A percentile compares a stretch with the other conserved stretches of the same genome.
Conservation (phyloP, 2,329 filamentous ascomycete species). For the Pseudovirgaria hyperparasitica region DNA sequence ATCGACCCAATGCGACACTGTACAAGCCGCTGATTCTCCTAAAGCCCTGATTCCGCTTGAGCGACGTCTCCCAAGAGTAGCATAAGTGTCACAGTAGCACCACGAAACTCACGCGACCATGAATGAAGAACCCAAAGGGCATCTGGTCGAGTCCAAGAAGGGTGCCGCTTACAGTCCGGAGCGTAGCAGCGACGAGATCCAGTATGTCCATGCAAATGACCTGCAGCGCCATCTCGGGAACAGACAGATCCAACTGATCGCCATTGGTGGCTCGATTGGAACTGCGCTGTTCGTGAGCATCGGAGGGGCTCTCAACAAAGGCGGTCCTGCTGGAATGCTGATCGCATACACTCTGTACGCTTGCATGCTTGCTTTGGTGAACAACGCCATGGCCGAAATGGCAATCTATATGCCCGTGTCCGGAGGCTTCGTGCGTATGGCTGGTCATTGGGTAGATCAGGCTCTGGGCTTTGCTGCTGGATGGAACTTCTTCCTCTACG, state of each 20-base stretch:
- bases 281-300: slow-evolving; percentile 48
- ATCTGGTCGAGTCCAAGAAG: no score
- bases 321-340: slow-evolving; percentile 41
- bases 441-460: slow-evolving; percentile 54
- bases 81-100: no score
- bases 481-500: slow-evolving; percentile 24
- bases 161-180: no score
- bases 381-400: slow-evolving; percentile 56
- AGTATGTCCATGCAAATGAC: slow-evolving; percentile 23
- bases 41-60: no score
- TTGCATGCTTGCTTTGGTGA: slow-evolving; percentile 45
- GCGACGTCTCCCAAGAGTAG: no score
- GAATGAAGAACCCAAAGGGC: no score
- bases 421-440: slow-evolving; percentile 51
- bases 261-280: slow-evolving; percentile 28
- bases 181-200: no score
- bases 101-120: no score
- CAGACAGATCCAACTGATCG: slow-evolving; percentile 28
- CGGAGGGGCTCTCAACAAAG: slow-evolving; percentile 39
- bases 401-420: slow-evolving; percentile 48
- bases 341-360: slow-evolving; percentile 47
- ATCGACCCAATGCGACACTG: no score
- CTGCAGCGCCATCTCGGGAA: slow-evolving; percentile 27
- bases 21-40: no score
- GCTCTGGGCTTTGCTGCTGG: slow-evolving; percentile 44